Evolutionary conservation across 805 yeast species (phyloP).

Genomic region (Kuraishia cidri): DNA sequence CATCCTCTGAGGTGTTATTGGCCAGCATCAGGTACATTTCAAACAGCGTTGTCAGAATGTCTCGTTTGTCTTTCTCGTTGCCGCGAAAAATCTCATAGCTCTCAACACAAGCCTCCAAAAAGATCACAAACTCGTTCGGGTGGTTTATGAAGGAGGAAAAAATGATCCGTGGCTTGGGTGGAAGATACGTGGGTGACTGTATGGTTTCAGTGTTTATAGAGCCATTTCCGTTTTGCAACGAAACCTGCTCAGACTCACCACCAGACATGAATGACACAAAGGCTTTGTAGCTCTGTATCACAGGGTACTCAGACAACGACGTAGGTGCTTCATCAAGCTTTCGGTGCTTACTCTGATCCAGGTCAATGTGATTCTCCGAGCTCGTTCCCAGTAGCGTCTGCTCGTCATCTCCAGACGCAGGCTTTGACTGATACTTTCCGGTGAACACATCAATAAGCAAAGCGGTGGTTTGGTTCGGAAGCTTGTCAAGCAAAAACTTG

Average conservation of each 20-base stretch:
- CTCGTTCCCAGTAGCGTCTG: constrained; percentile 5
- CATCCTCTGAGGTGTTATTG: constrained; percentile 12
- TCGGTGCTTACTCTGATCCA: background rate
- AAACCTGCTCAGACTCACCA: background rate
- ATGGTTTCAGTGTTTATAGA: constrained; percentile 5
- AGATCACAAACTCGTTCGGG: constrained; percentile 83
- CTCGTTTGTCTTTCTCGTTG: constrained; percentile 56
- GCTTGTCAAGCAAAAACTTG: constrained; percentile 48
- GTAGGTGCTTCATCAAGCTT: background rate
- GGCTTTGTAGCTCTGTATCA: constrained; percentile 46
- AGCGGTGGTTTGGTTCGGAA: constrained; percentile 78
- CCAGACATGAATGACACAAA: constrained; percentile 41
- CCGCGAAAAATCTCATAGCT: constrained; percentile 74
- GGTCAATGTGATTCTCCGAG: constrained; percentile 2
- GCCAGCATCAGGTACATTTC: constrained; percentile 72
- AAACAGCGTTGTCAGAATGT: constrained; percentile 66
- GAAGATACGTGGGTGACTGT: constrained; percentile 66
- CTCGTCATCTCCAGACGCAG: constrained; percentile 6
- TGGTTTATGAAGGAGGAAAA: constrained; percentile 82
- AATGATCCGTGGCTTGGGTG: constrained; percentile 84
- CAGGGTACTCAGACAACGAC: constrained; percentile 8
- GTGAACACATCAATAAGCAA: constrained; percentile 82
- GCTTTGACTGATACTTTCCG: constrained; percentile 58
- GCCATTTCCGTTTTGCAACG: background rate
- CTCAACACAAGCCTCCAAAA: constrained; percentile 84